Evolutionary conservation across 805 yeast species (phyloP).

Genomic region (Novakomyces olei): DNA sequence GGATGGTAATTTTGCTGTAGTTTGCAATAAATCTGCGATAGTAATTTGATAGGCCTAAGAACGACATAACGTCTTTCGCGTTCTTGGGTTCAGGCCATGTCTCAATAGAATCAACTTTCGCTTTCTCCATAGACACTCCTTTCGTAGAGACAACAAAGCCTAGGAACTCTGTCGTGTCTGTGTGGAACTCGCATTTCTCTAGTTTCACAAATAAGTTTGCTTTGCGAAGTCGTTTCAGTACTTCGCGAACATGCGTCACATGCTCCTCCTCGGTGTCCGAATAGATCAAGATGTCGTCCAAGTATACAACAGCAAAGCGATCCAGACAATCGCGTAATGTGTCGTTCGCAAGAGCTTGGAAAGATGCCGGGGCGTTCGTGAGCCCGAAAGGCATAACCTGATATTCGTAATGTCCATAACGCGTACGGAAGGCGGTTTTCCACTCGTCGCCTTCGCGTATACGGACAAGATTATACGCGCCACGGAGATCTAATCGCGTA

Average conservation of each 20-base stretch:
- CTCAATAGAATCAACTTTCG: constrained; percentile 1
- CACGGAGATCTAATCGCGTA: constrained; percentile 10
- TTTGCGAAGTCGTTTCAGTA: constrained; percentile 2
- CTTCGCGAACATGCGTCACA: background rate
- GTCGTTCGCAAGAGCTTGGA: constrained; percentile 9
- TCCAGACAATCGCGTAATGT: constrained; percentile 5
- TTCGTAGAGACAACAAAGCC: constrained; percentile 4
- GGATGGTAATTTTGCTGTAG: constrained; percentile 3
- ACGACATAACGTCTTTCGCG: constrained; percentile 4
- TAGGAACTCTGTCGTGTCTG: constrained; percentile 3
- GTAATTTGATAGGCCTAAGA: constrained; percentile 3
- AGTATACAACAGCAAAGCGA: constrained; percentile 7
- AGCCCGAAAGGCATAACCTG: constrained; percentile 14
- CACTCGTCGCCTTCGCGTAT: constrained; percentile 15
- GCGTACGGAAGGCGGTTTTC: constrained; percentile 13
- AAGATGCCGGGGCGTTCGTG: constrained; percentile 12
- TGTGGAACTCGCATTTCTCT: constrained; percentile 7
- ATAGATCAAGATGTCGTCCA: constrained; percentile 10
- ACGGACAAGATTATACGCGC: constrained; percentile 7
- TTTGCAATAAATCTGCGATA: constrained; percentile 4
- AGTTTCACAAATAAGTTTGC: constrained; percentile 6
- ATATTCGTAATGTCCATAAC: constrained; percentile 11
- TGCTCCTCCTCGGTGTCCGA: constrained; percentile 4
- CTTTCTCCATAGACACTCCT: constrained; percentile 6
- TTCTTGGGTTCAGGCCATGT: constrained; percentile 6